A percentile compares a stretch with the other conserved stretches of the same genome.
These are phyloP conservation scores for Euphrasia confusa DNA, from an alignment of 257 asterid species.

Conservation along the genomic window DNA sequence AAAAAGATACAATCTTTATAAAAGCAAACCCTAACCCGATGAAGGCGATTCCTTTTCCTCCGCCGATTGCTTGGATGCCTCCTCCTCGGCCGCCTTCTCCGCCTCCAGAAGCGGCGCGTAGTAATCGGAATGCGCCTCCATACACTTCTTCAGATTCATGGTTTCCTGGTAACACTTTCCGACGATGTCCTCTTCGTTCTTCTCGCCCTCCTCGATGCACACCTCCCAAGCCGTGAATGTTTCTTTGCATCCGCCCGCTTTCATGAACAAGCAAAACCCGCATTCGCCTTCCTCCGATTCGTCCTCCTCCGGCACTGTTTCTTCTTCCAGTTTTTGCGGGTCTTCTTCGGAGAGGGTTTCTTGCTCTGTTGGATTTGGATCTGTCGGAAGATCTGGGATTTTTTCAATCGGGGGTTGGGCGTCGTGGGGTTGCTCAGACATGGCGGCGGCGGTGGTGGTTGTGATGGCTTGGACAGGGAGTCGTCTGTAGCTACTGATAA, in stretches of 20 bases:
- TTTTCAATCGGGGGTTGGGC: constrained; percentile 15
- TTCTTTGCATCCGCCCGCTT: constrained; percentile 77
- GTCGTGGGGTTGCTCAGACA: constrained; percentile 34
- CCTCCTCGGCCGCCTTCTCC: constrained; percentile 58
- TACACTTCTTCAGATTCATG: constrained; percentile 55
- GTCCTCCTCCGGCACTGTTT: constrained; percentile 32
- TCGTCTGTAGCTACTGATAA: constrained; percentile 43
- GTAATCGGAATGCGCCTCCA: constrained; percentile 72
- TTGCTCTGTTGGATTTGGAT: constrained; percentile 20
- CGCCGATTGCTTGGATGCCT: constrained; percentile 45
- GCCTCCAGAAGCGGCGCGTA: constrained; percentile 67
- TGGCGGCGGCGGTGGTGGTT: constrained; percentile 25
- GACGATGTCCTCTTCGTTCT: constrained; percentile 51
- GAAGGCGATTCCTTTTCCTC: constrained; percentile 32
- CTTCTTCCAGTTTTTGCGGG: constrained; percentile 8
- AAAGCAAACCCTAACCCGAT: constrained; percentile 13
- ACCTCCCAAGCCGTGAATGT: constrained; percentile 61
- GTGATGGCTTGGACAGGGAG: constrained; percentile 20
- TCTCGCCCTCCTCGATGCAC: constrained; percentile 69
- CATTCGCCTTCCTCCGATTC: constrained; percentile 70
- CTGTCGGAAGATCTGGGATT: constrained; percentile 25
- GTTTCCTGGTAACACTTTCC: constrained; percentile 60
- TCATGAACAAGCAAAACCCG: constrained; percentile 84
- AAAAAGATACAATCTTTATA: constrained; percentile 10
- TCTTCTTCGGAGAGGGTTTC: constrained; percentile 1